These are phyloP conservation scores for Penicillium digitatum DNA, from an alignment of 2,329 filamentous ascomycete species.

Conservation along the genomic window DNA sequence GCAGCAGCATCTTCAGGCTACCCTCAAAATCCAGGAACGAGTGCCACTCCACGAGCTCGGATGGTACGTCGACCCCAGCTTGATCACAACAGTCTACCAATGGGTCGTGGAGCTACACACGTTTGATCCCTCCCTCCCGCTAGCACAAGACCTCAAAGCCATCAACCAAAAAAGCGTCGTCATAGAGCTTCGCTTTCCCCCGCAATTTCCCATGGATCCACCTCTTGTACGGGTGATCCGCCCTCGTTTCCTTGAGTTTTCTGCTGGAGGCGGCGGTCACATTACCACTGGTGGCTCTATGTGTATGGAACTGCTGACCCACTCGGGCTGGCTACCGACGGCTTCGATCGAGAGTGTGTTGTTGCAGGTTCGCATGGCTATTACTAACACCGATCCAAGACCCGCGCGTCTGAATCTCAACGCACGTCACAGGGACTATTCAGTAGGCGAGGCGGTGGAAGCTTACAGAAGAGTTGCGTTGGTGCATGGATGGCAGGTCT, in stretches of 20 bases:
- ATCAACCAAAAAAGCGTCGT: slow-evolving; percentile 64
- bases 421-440: slow-evolving; percentile 53
- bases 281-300: slow-evolving; percentile 80
- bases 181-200: slow-evolving; percentile 75
- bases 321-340: slow-evolving; percentile 72
- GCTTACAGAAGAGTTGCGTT: slow-evolving; percentile 68
- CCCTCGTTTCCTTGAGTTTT: slow-evolving; percentile 71
- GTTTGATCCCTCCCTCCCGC: slow-evolving; percentile 64
- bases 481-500: slow-evolving; percentile 69
- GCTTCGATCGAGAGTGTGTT: slow-evolving; percentile 74
- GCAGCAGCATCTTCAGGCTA: slow-evolving; percentile 59
- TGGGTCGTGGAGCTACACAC: slow-evolving; percentile 90
- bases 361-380: slow-evolving; percentile 73
- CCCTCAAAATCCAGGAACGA: slow-evolving; percentile 61
- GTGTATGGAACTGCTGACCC: slow-evolving; percentile 80
- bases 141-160: slow-evolving; percentile 70
- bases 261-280: slow-evolving; percentile 73
- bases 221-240: slow-evolving; percentile 81
- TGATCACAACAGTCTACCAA: slow-evolving; percentile 73
- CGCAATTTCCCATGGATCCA: slow-evolving; percentile 70
- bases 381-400: slow-evolving; percentile 62
- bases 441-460: slow-evolving; percentile 64
- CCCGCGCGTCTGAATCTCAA: slow-evolving; percentile 64
- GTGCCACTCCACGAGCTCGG: slow-evolving; percentile 65
- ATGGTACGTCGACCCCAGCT: slow-evolving; percentile 71